Percentiles rank a stretch among this genome's conserved stretches.
Conservation (phyloP, 768 basidiomycete genomes). For the Psilocybe cyanescens region DNA sequence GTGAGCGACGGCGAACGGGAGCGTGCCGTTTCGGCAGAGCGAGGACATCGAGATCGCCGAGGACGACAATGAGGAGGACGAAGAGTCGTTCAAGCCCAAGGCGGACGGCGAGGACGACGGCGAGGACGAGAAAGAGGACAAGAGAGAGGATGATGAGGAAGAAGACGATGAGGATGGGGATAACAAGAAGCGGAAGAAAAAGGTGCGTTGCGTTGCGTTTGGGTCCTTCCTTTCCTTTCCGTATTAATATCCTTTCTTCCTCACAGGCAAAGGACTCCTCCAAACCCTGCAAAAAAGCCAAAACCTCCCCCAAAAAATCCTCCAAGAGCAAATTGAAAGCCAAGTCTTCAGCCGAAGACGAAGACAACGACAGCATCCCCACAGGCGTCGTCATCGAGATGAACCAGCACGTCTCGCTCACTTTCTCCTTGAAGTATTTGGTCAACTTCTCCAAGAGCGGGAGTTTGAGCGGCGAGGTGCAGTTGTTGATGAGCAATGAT, state of each 20-base stretch:
- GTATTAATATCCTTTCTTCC: not conserved
- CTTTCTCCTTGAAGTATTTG: constrained; percentile 96
- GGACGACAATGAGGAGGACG: constrained; percentile 49
- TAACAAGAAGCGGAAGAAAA: constrained; percentile 77
- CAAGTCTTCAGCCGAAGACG: constrained; percentile 60
- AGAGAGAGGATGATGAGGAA: constrained; percentile 55
- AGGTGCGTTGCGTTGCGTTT: constrained; percentile 36
- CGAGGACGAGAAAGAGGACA: constrained; percentile 53
- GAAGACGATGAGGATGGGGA: constrained; percentile 25
- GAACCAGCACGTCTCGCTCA: constrained; percentile 89
- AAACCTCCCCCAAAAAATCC: constrained; percentile 25
- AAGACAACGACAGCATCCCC: constrained; percentile 44
- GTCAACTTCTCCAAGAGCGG: constrained; percentile 95
- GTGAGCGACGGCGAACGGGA: no score
- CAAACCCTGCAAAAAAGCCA: constrained; percentile 50
- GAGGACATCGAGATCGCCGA: constrained; percentile 27
- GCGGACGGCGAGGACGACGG: constrained; percentile 44
- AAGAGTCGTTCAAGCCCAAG: constrained; percentile 50
- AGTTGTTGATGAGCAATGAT: constrained; percentile 33
- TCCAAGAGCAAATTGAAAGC: constrained; percentile 59
- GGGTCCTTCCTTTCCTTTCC: not conserved
- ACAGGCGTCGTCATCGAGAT: constrained; percentile 76
- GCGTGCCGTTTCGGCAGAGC: no score
- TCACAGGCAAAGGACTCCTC: constrained; percentile 36
- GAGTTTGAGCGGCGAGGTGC: constrained; percentile 44